Evolutionary conservation across 192 early-diverging fungal species (phyloP), one percentile per base, ranked within the genome.

Genomic region (Coemansia reversa): DNA sequence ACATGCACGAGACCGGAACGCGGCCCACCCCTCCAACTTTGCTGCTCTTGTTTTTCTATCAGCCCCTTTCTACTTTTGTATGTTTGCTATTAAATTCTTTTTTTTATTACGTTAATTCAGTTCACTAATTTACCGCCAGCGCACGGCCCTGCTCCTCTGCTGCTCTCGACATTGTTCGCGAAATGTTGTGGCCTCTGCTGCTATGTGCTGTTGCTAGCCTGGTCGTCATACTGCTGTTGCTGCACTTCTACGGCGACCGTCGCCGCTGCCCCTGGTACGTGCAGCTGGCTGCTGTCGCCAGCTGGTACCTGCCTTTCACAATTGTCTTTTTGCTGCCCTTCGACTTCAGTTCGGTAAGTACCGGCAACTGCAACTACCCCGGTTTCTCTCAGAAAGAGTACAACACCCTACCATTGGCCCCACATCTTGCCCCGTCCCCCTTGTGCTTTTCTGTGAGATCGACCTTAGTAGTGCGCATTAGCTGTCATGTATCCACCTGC

Each of bases 301-400:
- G 91, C 47, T 96, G 92, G 91, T 91, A 90, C 67, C 88, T 95
- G 61, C 93, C 96, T 8, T 93, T 98, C 80, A 88, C 92, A 65
- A 93, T 96, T 59, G 85, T 94, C 12, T 76, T 98, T 27, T 86
- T 98, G 22, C 82, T 98, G 42, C 94, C 94, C 2, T 81, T 98
- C 45, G 96, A 96, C 76, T 84, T 96, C 24, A 87, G 91, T 49
- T 92, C 91, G 62, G 78, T 81, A 79, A 73, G 63, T 70, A 25
- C 9, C 53, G 12, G 22, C 20, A 54, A 58, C 58, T 20, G 39
- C 39, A 45, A 16, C 9, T 16, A 16, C 39, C 39, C 39, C 16
- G 11, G 11, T 35, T 12, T 35, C 33, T 35, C 33, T 35, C 33
- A 11, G 2, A 35, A 35, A 35, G 33, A 35, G 33, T 12, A 35